Evolutionary conservation across 176 grass and related monocot genomes (phyloP).

Genomic region (Thalia dealbata): DNA sequence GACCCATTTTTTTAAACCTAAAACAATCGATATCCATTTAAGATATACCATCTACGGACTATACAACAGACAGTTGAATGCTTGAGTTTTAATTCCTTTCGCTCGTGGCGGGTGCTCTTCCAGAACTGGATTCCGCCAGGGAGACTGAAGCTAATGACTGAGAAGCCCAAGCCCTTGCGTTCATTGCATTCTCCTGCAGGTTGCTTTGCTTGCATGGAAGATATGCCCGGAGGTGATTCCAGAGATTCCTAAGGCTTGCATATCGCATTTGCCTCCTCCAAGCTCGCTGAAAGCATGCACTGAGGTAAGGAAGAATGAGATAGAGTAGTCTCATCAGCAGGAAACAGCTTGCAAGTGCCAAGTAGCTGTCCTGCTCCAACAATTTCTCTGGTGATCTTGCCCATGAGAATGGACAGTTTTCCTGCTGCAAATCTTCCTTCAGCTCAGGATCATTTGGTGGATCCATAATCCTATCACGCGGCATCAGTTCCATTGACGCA

Average conservation of each 20-base stretch:
- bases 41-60: background rate
- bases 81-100: constrained; percentile 52
- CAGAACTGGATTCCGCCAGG: constrained; percentile 62
- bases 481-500: constrained; percentile 26
- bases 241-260: constrained; percentile 36
- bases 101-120: constrained; percentile 41
- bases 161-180: constrained; percentile 63
- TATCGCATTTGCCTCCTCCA: constrained; percentile 63
- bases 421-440: constrained; percentile 38
- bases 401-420: constrained; percentile 90
- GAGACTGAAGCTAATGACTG: constrained; percentile 85
- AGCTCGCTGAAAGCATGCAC: constrained; percentile 33
- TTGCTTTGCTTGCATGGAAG: constrained; percentile 62
- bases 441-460: constrained; percentile 37
- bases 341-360: constrained; percentile 59
- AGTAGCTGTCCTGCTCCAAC: constrained; percentile 86
- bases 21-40: background rate
- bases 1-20: background rate
- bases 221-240: constrained; percentile 51
- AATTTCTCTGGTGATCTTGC: constrained; percentile 91
- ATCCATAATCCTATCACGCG: constrained; percentile 32
- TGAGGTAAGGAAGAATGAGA: constrained; percentile 57
- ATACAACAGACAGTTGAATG: background rate
- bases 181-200: constrained; percentile 66
- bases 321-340: constrained; percentile 58